Conservation (phyloP, 2,329 filamentous ascomycete genomes). For the Xylaria sp. region DNA sequence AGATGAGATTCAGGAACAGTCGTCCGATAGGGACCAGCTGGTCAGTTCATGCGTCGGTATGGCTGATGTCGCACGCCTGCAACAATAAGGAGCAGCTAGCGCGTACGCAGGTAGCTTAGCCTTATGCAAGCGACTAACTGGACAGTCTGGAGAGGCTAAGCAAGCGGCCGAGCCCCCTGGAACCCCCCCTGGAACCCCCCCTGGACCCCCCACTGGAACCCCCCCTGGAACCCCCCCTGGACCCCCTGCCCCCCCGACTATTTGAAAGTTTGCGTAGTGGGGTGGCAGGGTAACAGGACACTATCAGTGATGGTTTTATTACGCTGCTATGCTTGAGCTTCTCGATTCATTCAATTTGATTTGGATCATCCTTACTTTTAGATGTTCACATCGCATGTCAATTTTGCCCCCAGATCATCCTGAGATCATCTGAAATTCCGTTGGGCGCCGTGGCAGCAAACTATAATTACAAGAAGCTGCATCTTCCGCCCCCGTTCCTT, state of each 20-base stretch:
- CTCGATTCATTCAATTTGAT: constrained; percentile 1
- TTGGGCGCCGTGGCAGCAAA: neutral
- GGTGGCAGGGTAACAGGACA: neutral
- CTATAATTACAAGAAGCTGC: neutral
- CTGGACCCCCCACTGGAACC: too few relatives aligned
- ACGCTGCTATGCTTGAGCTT: constrained; percentile 3
- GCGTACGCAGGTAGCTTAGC: neutral
- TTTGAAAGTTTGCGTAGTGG: neutral
- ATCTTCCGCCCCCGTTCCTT: too few relatives aligned
- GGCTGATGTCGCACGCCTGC: neutral
- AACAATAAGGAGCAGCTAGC: neutral
- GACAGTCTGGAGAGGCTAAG: too few relatives aligned
- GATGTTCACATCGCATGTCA: neutral
- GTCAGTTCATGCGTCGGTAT: neutral
- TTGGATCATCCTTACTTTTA: constrained; percentile 5
- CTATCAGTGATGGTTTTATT: constrained; percentile 10
- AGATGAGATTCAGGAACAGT: neutral
- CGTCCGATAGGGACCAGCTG: neutral
- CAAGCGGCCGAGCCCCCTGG: too few relatives aligned
- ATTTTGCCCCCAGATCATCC: neutral
- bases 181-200: too few relatives aligned
- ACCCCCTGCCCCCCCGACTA: neutral
- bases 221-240: too few relatives aligned
- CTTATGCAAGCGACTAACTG: neutral
- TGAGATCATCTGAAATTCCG: neutral